Evolutionary conservation across 148 eudicot species (phyloP), one percentile per base, ranked within the genome.

Genomic region (Drosera capensis): DNA sequence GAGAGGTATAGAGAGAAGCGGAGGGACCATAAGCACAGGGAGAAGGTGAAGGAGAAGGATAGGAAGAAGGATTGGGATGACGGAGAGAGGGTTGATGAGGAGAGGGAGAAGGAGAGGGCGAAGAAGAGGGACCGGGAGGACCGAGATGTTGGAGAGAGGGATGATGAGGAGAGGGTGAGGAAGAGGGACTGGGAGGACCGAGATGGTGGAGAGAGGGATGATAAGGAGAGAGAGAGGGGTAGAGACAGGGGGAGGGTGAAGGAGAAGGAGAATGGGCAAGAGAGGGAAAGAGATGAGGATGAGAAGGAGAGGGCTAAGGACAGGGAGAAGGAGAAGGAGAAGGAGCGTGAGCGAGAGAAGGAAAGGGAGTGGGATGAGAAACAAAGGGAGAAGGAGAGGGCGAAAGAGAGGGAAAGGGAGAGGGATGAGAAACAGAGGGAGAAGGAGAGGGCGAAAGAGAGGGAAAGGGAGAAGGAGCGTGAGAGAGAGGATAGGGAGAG

Each of bases 11-110:
- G 25, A 48, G 57, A 57, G 13, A 56, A 52, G 57, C 38, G 57
- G 60, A 24, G 51, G 51, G 74, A 69, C 28, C 70, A 64, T 23
- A 62, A 64, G 51, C 56, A 55, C 21, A 36, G 52, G 49, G 63
- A 64, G 35, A 55, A 22, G 48, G 71, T 59, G 19, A 64, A 38
- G 22, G 65, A 64, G 21, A 55, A 49, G 49, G 58, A 56, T 15
- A 56, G 52, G 46, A 66, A 65, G 18, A 65, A 51, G n/a, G n/a
- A n/a, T n/a, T n/a, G n/a, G n/a, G n/a, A n/a, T n/a, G n/a, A n/a
- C n/a, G n/a, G n/a, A n/a, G n/a, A n/a, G n/a, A n/a, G n/a, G n/a
- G n/a, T n/a, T n/a, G n/a, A n/a, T n/a, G n/a, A n/a, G n/a, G n/a
- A n/a, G n/a, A n/a, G n/a, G n/a, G n/a, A n/a, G n/a, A n/a, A n/a